Evolutionary conservation across 169 alveolate species (phyloP).

Genomic region (Plasmodium vinckei): DNA sequence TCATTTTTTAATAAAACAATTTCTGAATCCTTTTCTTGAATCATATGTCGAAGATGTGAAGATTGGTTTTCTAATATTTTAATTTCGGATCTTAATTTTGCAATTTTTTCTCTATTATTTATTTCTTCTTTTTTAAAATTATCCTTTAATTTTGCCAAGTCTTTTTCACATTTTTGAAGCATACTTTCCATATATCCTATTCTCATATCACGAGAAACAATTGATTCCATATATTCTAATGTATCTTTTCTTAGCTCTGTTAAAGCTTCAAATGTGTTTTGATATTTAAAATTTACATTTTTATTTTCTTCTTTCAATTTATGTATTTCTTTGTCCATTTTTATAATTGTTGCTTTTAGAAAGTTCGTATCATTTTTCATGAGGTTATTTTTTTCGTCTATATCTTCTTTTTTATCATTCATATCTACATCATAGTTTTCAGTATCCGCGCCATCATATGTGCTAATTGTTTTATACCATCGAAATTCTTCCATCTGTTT

Average conservation of each 20-base stretch:
- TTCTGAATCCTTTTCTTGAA: constrained; percentile 75
- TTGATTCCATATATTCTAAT: constrained; percentile 75
- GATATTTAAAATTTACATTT: constrained; percentile 71
- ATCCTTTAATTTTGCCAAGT: constrained; percentile 44
- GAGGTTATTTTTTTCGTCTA: not conserved
- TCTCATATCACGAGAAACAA: constrained; percentile 75
- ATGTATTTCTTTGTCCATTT: constrained; percentile 63
- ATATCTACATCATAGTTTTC: constrained; percentile 1
- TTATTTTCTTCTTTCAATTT: constrained; percentile 74
- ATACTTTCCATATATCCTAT: constrained; percentile 75
- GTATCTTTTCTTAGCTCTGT: constrained; percentile 76
- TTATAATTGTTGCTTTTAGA: constrained; percentile 52
- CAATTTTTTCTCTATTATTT: constrained; percentile 31
- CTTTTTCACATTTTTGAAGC: constrained; percentile 74
- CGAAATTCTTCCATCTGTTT: constrained; percentile 26
- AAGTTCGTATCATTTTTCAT: constrained; percentile 25
- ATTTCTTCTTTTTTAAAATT: constrained; percentile 39
- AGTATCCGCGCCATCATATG: not conserved
- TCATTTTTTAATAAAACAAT: constrained; percentile 73
- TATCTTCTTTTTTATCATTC: not conserved
- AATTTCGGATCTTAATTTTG: constrained; percentile 42
- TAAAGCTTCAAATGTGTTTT: constrained; percentile 70
- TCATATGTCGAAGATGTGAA: constrained; percentile 62
- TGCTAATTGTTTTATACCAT: constrained; percentile 35
- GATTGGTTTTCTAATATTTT: constrained; percentile 67